Evolutionary conservation across 805 yeast species (phyloP).

Genomic region (Barnettozyma sp.): DNA sequence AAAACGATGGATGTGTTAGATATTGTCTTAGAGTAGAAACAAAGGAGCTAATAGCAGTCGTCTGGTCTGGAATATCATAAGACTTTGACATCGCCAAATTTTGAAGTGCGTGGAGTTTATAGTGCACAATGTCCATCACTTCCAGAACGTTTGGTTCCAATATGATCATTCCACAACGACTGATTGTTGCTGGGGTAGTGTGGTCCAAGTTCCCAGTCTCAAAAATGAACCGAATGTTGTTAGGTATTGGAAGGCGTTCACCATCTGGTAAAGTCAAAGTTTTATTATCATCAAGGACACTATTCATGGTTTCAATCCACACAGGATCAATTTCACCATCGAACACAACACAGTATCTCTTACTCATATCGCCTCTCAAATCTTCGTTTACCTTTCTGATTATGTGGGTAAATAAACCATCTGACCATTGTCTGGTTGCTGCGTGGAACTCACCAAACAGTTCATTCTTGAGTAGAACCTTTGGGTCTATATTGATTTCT

Average conservation of each 20-base stretch:
- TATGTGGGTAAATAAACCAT: slow-evolving; percentile 71
- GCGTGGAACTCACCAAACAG: slow-evolving; percentile 68
- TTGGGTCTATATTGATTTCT: slow-evolving; percentile 57
- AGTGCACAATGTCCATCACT: slow-evolving; percentile 21
- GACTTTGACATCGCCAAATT: not conserved
- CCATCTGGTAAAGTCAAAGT: slow-evolving; percentile 82
- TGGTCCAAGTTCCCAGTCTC: slow-evolving; percentile 61
- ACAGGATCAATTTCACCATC: slow-evolving; percentile 93
- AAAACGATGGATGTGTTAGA: not conserved
- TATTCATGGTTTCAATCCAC: slow-evolving; percentile 88
- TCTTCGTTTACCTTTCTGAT: slow-evolving; percentile 52
- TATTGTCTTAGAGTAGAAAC: not conserved
- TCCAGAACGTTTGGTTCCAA: slow-evolving; percentile 35
- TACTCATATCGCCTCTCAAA: slow-evolving; percentile 49
- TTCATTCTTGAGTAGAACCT: slow-evolving; percentile 57
- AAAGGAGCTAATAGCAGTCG: not conserved
- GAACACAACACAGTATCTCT: slow-evolving; percentile 68
- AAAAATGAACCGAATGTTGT: slow-evolving; percentile 58
- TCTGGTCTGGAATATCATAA: slow-evolving; percentile 1
- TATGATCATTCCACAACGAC: slow-evolving; percentile 89
- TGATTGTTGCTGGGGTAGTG: slow-evolving; percentile 88
- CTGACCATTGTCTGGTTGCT: slow-evolving; percentile 86
- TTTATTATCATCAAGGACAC: slow-evolving; percentile 85
- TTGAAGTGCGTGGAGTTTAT: not conserved
- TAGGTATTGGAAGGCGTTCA: slow-evolving; percentile 66